These are phyloP conservation scores for Clathrospora elynae DNA, from an alignment of 2,329 filamentous ascomycete genomes.

Conservation along the genomic window DNA sequence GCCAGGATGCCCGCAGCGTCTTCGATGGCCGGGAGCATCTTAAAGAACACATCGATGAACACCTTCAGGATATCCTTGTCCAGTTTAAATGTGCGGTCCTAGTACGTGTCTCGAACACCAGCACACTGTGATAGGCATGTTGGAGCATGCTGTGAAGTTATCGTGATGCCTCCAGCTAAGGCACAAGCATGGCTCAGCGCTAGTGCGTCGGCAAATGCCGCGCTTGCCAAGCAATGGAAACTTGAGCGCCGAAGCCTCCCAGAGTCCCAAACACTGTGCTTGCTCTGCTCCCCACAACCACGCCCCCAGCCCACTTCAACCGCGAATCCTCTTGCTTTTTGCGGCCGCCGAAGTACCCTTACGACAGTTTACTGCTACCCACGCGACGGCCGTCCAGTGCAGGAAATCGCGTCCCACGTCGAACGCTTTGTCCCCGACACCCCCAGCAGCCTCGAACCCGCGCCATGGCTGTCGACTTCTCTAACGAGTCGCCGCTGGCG, in stretches of 20 bases:
- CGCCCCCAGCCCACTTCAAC: constrained; percentile 6
- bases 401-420: constrained; percentile 29
- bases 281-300: constrained; percentile 16
- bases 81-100: constrained; percentile 34
- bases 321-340: constrained; percentile 18
- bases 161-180: too few species aligned
- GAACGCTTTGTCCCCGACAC: constrained; percentile 27
- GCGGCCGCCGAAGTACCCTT: constrained; percentile 18
- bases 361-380: constrained; percentile 11
- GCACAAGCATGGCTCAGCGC: too few species aligned
- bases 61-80: constrained; percentile 26
- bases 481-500: constrained; percentile 79
- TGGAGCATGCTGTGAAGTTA: neutral
- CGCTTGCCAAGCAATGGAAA: constrained; percentile 14
- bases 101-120: constrained; percentile 34
- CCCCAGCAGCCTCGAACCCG: constrained; percentile 19
- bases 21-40: constrained; percentile 26
- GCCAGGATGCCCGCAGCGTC: constrained; percentile 31
- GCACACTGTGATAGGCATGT: neutral
- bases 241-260: constrained; percentile 18
- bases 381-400: constrained; percentile 22
- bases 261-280: constrained; percentile 14
- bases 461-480: constrained; percentile 76
- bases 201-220: constrained; percentile 19
- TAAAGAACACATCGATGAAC: constrained; percentile 30